Percentiles rank a stretch among this genome's conserved stretches.
Evolutionary conservation across 768 basidiomycete genomes (phyloP).

Genomic region (Naganishia kalamii): DNA sequence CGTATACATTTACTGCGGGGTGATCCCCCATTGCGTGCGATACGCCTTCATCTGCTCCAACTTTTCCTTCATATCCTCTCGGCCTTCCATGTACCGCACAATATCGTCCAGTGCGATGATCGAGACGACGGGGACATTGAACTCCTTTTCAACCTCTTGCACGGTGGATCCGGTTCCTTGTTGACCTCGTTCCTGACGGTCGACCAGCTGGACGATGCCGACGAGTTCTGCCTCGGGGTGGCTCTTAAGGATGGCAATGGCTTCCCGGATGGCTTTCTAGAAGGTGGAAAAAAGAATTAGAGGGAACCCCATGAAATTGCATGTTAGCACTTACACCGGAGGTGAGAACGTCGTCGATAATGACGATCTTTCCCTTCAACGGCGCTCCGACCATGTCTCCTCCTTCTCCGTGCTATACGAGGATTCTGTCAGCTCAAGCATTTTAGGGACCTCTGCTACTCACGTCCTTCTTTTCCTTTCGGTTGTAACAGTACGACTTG

Average conservation of each 20-base stretch:
- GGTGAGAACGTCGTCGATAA: slow-evolving; percentile 96
- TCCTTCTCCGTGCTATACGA: slow-evolving; percentile 73
- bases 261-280: slow-evolving; percentile 74
- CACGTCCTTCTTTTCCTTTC: slow-evolving; percentile 83
- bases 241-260: slow-evolving; percentile 64
- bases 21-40: slow-evolving; percentile 60
- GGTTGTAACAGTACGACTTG: slow-evolving; percentile 82
- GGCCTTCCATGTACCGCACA: slow-evolving; percentile 70
- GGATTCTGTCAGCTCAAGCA: not conserved
- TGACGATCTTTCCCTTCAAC: slow-evolving; percentile 71
- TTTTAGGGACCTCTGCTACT: slow-evolving; percentile 22
- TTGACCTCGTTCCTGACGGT: slow-evolving; percentile 76
- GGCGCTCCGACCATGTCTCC: slow-evolving; percentile 81
- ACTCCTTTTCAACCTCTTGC: slow-evolving; percentile 67
- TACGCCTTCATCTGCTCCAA: slow-evolving; percentile 70
- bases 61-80: slow-evolving; percentile 58
- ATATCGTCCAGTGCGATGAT: slow-evolving; percentile 81
- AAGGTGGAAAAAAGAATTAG: slow-evolving; percentile 47
- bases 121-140: slow-evolving; percentile 67
- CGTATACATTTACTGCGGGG: not conserved
- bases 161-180: slow-evolving; percentile 62
- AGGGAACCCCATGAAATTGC: not conserved
- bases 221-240: slow-evolving; percentile 65
- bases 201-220: slow-evolving; percentile 78
- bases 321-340: slow-evolving; percentile 32